Conservation (phyloP, 139 green algal species). For the Closterium sp. region DNA sequence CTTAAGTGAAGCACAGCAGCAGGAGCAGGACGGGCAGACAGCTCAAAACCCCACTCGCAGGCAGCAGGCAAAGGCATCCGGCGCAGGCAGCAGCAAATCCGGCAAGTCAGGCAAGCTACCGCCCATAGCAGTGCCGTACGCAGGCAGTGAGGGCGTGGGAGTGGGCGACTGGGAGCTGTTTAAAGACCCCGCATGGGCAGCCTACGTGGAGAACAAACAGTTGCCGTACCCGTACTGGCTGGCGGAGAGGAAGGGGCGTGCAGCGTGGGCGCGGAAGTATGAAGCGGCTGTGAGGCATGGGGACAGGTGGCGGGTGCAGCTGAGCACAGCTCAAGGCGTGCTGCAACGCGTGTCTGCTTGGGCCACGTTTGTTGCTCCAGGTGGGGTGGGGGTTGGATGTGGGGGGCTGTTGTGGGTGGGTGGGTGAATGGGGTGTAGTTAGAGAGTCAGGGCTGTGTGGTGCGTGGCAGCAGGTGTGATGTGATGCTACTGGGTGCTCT, state of each 20-base stretch:
- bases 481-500: neutral
- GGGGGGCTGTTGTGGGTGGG: neutral
- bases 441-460: too few relatives aligned
- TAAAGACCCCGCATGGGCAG: conserved; percentile 15
- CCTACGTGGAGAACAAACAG: conserved; percentile 7
- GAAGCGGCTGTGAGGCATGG: conserved; percentile 3
- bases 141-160: neutral
- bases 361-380: conserved; percentile 7
- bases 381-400: neutral
- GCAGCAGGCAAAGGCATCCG: neutral
- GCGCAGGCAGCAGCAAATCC: neutral
- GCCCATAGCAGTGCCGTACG: neutral
- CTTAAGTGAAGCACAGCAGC: too few relatives aligned
- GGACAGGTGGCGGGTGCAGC: conserved; percentile 1
- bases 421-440: too few relatives aligned
- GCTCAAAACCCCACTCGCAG: too few relatives aligned
- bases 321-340: conserved; percentile 17
- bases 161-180: neutral
- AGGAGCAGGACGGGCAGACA: too few relatives aligned
- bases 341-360: conserved; percentile 18
- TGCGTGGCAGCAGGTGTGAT: neutral
- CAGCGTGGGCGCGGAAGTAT: conserved; percentile 15
- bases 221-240: conserved; percentile 26
- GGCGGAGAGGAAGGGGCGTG: conserved; percentile 3
- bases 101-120: conserved; percentile 2